Conservation (phyloP, 148 eudicot genomes). For the Talinum fruticosum region DNA sequence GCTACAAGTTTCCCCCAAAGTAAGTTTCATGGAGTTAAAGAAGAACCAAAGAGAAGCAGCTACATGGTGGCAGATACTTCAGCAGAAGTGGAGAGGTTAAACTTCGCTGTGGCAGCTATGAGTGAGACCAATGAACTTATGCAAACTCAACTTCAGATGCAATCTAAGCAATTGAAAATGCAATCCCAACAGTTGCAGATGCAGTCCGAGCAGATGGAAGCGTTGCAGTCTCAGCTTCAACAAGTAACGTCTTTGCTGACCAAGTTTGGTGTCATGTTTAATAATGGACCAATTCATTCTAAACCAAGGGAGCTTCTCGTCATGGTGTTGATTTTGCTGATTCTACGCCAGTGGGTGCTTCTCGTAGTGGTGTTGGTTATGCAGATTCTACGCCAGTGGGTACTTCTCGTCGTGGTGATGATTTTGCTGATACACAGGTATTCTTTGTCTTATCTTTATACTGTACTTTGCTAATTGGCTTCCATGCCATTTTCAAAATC, state of each 20-base stretch:
- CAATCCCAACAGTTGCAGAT: conserved; percentile 30
- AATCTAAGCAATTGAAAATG: conserved; percentile 32
- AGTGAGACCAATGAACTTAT: conserved; percentile 34
- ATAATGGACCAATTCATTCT: conserved; percentile 23
- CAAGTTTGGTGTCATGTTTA: conserved; percentile 29
- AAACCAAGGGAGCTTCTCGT: conserved; percentile 6
- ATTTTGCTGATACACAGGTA: conserved; percentile 22
- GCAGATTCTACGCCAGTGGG: conserved; percentile 11
- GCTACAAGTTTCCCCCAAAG: conserved; percentile 12
- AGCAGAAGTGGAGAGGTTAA: conserved; percentile 30
- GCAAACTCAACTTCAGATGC: conserved; percentile 35
- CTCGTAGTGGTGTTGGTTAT: conserved; percentile 4
- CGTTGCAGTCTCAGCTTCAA: conserved; percentile 30
- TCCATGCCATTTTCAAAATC: neutral
- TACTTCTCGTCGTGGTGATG: conserved; percentile 4
- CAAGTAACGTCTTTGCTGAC: conserved; percentile 33
- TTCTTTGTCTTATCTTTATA: neutral
- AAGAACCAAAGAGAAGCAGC: conserved; percentile 17
- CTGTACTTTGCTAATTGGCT: neutral
- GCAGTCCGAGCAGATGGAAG: conserved; percentile 40
- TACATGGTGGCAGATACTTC: conserved; percentile 18
- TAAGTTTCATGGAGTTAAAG: conserved; percentile 6
- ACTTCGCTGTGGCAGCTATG: conserved; percentile 24
- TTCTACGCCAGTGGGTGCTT: too few relatives aligned
- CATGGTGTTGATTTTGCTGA: conserved; percentile 2